Percentiles rank a stretch among this genome's conserved stretches.
phyloP scores from a whole-genome alignment of 2,329 filamentous ascomycete species.

The Xylaria sp. region DNA sequence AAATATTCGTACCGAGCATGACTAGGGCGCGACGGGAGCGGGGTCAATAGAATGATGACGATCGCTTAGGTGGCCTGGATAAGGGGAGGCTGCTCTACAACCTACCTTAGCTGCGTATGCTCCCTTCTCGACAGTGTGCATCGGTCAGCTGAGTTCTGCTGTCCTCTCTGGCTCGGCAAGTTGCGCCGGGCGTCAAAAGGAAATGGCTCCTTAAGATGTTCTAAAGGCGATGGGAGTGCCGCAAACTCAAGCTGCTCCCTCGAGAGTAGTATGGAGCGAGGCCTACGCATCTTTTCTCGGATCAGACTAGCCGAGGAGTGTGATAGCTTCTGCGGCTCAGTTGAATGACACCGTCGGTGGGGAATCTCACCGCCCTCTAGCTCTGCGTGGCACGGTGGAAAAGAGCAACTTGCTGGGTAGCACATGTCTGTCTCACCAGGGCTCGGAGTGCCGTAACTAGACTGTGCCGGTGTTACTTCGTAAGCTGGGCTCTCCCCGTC shows the following conservation, averaged over 20 bases:
- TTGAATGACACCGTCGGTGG: too few species aligned
- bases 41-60: too few species aligned
- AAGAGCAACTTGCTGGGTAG: slow-evolving; percentile 17
- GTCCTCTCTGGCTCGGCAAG: slow-evolving; percentile 30
- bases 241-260: slow-evolving; percentile 6
- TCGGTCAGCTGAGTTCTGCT: background rate
- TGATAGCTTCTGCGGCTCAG: background rate
- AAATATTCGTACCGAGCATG: too few species aligned
- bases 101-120: slow-evolving; percentile 14
- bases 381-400: too few species aligned
- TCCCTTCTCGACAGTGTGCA: slow-evolving; percentile 17
- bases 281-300: too few species aligned
- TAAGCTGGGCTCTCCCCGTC: background rate
- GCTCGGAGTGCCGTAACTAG: slow-evolving; percentile 24
- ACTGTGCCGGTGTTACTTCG: background rate
- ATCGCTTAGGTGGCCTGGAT: background rate
- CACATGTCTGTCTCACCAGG: background rate
- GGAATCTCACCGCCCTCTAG: too few species aligned
- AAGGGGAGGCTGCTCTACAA: background rate
- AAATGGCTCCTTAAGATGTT: background rate
- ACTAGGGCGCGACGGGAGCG: too few species aligned
- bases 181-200: slow-evolving; percentile 4
- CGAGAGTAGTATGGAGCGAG: too few species aligned
- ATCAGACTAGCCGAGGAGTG: background rate
- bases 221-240: background rate